A percentile compares a stretch with the other conserved stretches of the same genome.
Conservation (phyloP, 2,329 filamentous ascomycete species). For the Ophiostoma sp. region DNA sequence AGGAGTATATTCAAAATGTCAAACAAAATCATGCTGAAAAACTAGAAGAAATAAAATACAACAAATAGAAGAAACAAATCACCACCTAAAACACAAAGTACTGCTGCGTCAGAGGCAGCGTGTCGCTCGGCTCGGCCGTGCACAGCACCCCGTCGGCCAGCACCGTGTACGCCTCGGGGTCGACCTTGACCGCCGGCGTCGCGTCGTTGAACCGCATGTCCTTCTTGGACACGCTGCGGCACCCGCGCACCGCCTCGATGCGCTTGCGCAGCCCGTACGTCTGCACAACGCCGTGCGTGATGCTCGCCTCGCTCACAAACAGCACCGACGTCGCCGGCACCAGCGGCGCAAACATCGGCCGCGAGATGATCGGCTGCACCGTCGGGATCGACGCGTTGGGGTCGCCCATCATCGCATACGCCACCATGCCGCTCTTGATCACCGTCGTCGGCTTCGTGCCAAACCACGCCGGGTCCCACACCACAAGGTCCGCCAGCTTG, state of each 20-base stretch:
- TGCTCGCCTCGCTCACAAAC: slow-evolving; percentile 72
- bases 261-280: slow-evolving; percentile 72
- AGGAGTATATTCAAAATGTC: not conserved
- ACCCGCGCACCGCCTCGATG: slow-evolving; percentile 72
- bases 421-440: slow-evolving; percentile 83
- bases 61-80: not conserved
- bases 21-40: not conserved
- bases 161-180: slow-evolving; percentile 84
- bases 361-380: slow-evolving; percentile 74
- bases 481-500: slow-evolving; percentile 80
- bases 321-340: slow-evolving; percentile 69
- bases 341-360: slow-evolving; percentile 77
- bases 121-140: slow-evolving; percentile 64
- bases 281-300: slow-evolving; percentile 61
- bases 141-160: slow-evolving; percentile 76
- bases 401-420: slow-evolving; percentile 78
- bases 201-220: slow-evolving; percentile 88
- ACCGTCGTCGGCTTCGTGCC: slow-evolving; percentile 78
- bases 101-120: slow-evolving; percentile 68
- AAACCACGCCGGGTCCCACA: slow-evolving; percentile 83
- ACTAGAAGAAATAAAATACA: not conserved
- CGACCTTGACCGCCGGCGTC: slow-evolving; percentile 83
- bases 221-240: slow-evolving; percentile 67
- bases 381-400: slow-evolving; percentile 82
- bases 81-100: slow-evolving; percentile 64